Evolutionary conservation across 176 grass and related monocot species (phyloP), one percentile per base, ranked within the genome.

Genomic region (Oryza brachyantha): DNA sequence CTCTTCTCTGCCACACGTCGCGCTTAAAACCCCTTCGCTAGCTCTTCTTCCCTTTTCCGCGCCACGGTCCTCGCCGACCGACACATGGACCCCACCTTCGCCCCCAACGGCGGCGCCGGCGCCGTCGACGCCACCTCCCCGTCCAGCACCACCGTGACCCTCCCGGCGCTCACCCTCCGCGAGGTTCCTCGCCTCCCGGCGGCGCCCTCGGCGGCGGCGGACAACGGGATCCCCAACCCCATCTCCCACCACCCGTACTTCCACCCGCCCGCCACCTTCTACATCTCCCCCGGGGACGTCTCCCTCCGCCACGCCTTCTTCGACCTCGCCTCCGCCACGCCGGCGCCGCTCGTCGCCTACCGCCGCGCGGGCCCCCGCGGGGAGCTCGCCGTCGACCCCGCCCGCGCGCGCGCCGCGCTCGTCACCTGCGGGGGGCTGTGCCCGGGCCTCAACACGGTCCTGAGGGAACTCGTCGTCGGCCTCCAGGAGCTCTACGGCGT

Each of bases 371-470:
- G 92, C 2, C 95, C 95, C 2, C 88, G 96, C 1, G 10, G 0
- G 9, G 28, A 13, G 19, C 28, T 95, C 61, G 73, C 72, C 61
- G 79, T 95, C n/a, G 88, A 99, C 78, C 80, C 88, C 3, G 34
- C 70, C n/a, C 73, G 68, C 45, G 92, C 89, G 21, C 84, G 92
- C 26, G 92, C 88, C 32, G 92, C 90, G 14, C 68, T 99, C 76
- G 96, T 99, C 83, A 95, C 92, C 61, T 98, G 96, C 79, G 96
- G 96, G 2, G 96, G 96, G 0, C 86, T 95, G 38, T 95, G 90
- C 84, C 96, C 96, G 0, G 92, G 90, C 1, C 85, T 94, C 69
- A 99, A 99, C 82, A 99, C 96, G 25, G 92, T 99, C 59, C 84
- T 95, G 19, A 31, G 92, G 66, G 96, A 99, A 87, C 88, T 99